Percentiles rank a stretch among this genome's conserved stretches.
phyloP scores from a whole-genome alignment of 176 grass and related monocot species.

The Rhynchospora tenuis region DNA sequence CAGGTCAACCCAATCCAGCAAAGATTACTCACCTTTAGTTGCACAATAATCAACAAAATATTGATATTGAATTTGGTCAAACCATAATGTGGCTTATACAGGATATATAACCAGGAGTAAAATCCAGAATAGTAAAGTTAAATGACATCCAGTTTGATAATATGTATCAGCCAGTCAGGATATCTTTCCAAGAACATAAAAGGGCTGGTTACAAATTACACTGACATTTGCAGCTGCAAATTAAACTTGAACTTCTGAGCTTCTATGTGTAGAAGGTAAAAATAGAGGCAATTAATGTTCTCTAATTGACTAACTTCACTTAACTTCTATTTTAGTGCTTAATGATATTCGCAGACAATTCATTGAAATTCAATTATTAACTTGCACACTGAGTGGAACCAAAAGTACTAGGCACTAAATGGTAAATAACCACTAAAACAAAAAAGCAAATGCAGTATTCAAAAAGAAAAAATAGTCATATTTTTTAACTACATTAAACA shows the following conservation, averaged over 20 bases:
- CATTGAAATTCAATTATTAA: not conserved
- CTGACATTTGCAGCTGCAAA: not conserved
- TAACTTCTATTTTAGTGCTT: not conserved
- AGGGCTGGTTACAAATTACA: not conserved
- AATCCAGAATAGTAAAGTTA: not conserved
- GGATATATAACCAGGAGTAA: not conserved
- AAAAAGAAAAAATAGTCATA: not conserved
- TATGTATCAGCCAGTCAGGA: not conserved
- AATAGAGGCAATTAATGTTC: not conserved
- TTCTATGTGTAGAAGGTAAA: not conserved
- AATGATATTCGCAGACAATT: not conserved
- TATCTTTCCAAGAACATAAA: not conserved
- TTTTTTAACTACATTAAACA: not conserved
- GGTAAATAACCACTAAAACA: not conserved
- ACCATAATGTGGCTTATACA: not conserved
- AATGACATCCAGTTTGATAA: not conserved
- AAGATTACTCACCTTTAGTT: not conserved
- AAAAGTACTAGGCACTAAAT: not conserved
- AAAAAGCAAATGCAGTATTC: not conserved
- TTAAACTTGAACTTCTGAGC: not conserved
- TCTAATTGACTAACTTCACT: not conserved
- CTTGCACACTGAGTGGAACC: not conserved
- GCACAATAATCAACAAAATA: not conserved
- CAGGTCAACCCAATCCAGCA: not conserved
- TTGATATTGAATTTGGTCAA: not conserved